Base-by-base conservation (phyloP, 1,284 basidiomycete species). In the Leccinum insigne region DNA sequence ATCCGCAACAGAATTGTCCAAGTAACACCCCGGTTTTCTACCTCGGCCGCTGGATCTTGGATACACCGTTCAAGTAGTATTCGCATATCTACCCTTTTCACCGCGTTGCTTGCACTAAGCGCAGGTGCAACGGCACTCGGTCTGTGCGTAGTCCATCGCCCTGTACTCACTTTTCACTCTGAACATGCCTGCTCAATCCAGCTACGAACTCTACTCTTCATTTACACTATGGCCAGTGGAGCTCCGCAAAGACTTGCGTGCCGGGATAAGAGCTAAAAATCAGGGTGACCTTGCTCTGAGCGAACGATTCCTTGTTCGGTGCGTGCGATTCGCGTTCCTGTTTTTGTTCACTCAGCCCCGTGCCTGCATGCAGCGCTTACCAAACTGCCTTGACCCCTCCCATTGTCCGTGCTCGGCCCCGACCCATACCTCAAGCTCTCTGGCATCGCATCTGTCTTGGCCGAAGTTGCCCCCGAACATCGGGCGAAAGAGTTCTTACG, bases 391-490 rank as follows among this genome's bases (percentile, higher is more conserved):
- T 82, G 63, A 70, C 72, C 0, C 79, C 32, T 90, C 6, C 82
- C 87, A 0, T 71, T 84, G 32, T 80, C 83, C 2, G 70, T 71
- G 5, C 83, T 91, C 69, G 79, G 80, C 2, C 67, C 80, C 0
- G 79, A 86, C 10, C 85, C 89, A 1, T 83, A 88, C 66, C 81
- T 92, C 66, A 93, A 91, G 75, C 78, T 87, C 3, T 87, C 89
- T 1, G 91, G 91, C 2, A 85, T 93, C n/a, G 87, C 85, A 1
- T 82, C 90, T 21, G 78, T 83, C 5, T 80, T 92, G 56, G 88
- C 86, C 2, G 86, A 86, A 58, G 83, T 89, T 1, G 78, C 89
- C 14, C 88, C 92, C 69, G 76, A 78, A 7, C 75, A 81, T 35
- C 77, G 78, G 6, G 90, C 92, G 0, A 90, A 86, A 69, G 79